Base-by-base conservation (phyloP, 441 rosid genomes). In the Breynia disticha region DNA sequence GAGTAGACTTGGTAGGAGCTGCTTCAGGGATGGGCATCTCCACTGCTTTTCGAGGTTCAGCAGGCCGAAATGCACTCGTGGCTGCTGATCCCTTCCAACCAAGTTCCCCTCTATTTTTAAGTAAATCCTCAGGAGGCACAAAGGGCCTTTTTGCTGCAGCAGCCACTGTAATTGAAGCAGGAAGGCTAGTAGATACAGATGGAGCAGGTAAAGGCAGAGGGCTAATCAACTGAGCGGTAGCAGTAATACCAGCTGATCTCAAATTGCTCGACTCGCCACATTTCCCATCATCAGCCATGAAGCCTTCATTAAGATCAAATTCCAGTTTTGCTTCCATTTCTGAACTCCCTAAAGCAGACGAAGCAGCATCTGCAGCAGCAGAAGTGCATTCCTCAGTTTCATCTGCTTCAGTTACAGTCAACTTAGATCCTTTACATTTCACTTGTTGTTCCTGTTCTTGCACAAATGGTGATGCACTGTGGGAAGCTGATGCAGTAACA, bases 41-140 rank as follows among this genome's bases (percentile, higher is more conserved):
- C 54, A 71, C 58, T 19, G 45, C 48, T 70, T 76, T 88, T 66
- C 98, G 76, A 22, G 97, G 95, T 70, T 86, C 98, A 52, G 98
- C 95, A 16, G 97, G 98, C 4, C 98, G 76, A 64, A 91, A 91
- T 16, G 98, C 98, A 70, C 98, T 91, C 17, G 98, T 91, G 49
- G 98, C 97, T 6, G 98, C 98, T 43, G 98, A 86, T 56, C 98
- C 98, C 74, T 87, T 91, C 98, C 98, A 88, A 44, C 98, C 95
- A 74, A 86, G 77, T 61, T 68, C 72, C 35, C 71, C 84, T 71
- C 77, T 88, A 57, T 71, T 79, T 74, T 75, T 79, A 69, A 88
- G 54, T 11, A 86, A 65, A 60, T 88, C 83, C 18, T 84, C 88
- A 14, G 80, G 95, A 8, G 94, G 98, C 35, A 86, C 79, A 79